phyloP scores from a whole-genome alignment of 106 monocot genomes.

The Dioscorea zingiberensis region DNA sequence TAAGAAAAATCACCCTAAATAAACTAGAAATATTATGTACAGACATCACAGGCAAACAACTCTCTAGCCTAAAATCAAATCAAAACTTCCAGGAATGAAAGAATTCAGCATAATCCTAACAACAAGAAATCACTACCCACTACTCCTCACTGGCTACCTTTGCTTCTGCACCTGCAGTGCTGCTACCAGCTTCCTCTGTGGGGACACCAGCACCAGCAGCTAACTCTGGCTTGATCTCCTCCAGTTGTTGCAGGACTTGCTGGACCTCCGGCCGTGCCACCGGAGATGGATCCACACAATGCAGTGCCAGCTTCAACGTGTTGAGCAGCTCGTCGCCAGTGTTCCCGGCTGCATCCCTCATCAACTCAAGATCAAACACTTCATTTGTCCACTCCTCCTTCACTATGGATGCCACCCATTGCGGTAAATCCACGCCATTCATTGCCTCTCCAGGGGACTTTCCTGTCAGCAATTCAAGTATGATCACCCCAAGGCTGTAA shows the following conservation, averaged over 20 bases:
- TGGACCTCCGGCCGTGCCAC: slow-evolving; percentile 4
- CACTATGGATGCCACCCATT: slow-evolving; percentile 63
- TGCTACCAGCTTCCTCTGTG: neutral
- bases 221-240: slow-evolving; percentile 8
- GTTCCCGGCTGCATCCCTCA: neutral
- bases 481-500: slow-evolving; percentile 56
- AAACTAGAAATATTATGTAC: too few relatives aligned
- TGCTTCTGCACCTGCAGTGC: neutral
- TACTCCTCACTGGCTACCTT: neutral
- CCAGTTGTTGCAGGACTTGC: slow-evolving; percentile 15
- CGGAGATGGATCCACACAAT: slow-evolving; percentile 9
- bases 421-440: slow-evolving; percentile 48
- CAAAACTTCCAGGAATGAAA: neutral
- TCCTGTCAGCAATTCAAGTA: slow-evolving; percentile 62
- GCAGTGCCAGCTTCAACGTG: slow-evolving; percentile 9
- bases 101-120: neutral
- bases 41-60: too few relatives aligned
- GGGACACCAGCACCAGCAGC: neutral
- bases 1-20: too few relatives aligned
- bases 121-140: neutral
- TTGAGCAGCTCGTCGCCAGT: slow-evolving; percentile 5
- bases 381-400: slow-evolving; percentile 29
- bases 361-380: slow-evolving; percentile 11
- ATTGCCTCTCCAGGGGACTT: slow-evolving; percentile 46
- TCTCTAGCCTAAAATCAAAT: too few relatives aligned